Evolutionary conservation across 805 yeast genomes (phyloP), one percentile per base, ranked within the genome.

Genomic region (Metschnikowia noctiluminum): DNA sequence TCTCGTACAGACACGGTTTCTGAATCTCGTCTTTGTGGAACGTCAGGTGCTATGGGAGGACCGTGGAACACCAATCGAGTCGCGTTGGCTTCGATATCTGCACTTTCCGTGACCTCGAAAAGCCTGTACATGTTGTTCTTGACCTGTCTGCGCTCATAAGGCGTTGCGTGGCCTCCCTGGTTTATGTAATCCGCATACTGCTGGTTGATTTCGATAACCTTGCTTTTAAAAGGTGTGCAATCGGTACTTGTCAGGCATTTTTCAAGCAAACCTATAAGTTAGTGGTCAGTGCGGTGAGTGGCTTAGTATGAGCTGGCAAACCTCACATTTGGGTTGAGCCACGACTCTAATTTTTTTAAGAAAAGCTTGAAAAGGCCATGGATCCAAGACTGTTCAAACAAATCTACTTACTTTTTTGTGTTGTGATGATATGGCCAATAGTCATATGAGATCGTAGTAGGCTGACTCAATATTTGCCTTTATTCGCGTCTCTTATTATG

Each of bases 41-140:
- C 7, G 2, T 8, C 36, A 2, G 51, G 49, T 7, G 54, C 56
- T 11, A 58, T 48, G 1, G 76, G 76, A 0, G 48, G 60, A 3
- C 74, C 74, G 12, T 16, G 36, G 41, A 70, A 71, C 28, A 45
- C 43, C 46, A 71, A 70, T 40, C 49, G 43, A 12, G 45, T 42
- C 10, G 48, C 32, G 27, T 49, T 55, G 8, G 58, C 36, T 8
- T 54, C 49, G 28, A 51, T 53, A 31, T 49, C 52, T 40, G 62
- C 62, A 16, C 49, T 44, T 7, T 62, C 66, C 12, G 67, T 40
- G 3, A 56, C 40, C 45, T 52, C 62, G 45, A 59, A 54, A 12
- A 69, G 50, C 27, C 47, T 28, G 1, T 55, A 54, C 13, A 64
- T 44, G n/a, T 51, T 36, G 7, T 54, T 57, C 8, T 52, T 52